Conservation (phyloP, 495 filamentous ascomycete genomes). For the Penicillium chermesinum region DNA sequence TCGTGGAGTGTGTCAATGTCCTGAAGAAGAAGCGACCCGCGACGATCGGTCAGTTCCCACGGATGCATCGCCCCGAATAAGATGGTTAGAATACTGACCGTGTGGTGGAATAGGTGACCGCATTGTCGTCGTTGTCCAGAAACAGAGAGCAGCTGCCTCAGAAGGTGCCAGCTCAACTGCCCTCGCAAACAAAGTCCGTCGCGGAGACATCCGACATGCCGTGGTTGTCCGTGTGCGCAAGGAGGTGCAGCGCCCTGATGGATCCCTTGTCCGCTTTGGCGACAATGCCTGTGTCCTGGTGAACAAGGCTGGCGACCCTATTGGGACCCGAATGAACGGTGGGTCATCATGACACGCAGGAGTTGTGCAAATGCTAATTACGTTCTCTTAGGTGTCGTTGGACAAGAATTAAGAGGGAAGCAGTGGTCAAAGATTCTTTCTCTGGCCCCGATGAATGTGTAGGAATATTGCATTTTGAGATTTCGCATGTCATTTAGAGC, state of each 20-base stretch:
- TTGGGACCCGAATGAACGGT: constrained; percentile 89
- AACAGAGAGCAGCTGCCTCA: constrained; percentile 73
- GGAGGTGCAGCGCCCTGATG: constrained; percentile 79
- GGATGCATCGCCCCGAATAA: background rate
- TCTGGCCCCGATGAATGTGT: constrained; percentile 89
- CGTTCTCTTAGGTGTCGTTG: constrained; percentile 63
- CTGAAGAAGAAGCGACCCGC: constrained; percentile 86
- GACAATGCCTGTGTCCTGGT: constrained; percentile 98
- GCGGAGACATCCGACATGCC: constrained; percentile 94
- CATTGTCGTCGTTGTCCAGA: constrained; percentile 96
- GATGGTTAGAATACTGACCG: constrained; percentile 5
- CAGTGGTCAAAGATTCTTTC: constrained; percentile 98
- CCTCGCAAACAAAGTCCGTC: constrained; percentile 84
- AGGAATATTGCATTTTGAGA: constrained; percentile 32
- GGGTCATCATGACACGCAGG: constrained; percentile 17
- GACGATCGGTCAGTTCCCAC: constrained; percentile 67
- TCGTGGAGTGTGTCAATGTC: constrained; percentile 94
- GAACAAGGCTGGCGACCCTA: constrained; percentile 93
- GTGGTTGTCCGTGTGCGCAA: constrained; percentile 90
- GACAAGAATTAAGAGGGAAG: constrained; percentile 76
- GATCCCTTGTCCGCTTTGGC: constrained; percentile 85
- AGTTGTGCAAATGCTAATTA: constrained; percentile 19
- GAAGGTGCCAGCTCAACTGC: constrained; percentile 51
- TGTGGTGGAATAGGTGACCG: constrained; percentile 65
- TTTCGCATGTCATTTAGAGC: constrained; percentile 27